Percentiles rank a stretch among this genome's conserved stretches.
Evolutionary conservation across 768 basidiomycete species (phyloP).

Genomic region (Russula sp.): DNA sequence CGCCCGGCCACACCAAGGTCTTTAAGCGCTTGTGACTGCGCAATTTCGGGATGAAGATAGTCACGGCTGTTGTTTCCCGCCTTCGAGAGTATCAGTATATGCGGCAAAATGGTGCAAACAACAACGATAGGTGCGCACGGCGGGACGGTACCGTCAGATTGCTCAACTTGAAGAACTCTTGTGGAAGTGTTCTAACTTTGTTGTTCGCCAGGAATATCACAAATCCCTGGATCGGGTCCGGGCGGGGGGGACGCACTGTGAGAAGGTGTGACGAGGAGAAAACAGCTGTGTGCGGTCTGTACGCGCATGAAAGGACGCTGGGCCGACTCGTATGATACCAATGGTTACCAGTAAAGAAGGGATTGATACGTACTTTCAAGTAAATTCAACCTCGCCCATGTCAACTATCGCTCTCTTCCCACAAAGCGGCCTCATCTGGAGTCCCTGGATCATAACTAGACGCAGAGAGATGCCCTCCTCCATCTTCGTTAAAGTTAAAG

Average conservation of each 20-base stretch:
- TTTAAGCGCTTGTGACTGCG: constrained; percentile 21
- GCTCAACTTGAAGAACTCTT: constrained; percentile 26
- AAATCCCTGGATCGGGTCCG: constrained; percentile 16
- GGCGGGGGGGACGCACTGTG: not conserved
- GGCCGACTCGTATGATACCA: constrained; percentile 6
- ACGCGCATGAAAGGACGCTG: constrained; percentile 23
- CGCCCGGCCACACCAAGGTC: constrained; percentile 20
- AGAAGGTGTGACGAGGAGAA: constrained; percentile 21
- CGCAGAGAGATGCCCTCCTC: constrained; percentile 11
- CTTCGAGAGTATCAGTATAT: not conserved
- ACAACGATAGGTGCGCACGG: constrained; percentile 15
- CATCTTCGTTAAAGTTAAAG: constrained; percentile 22
- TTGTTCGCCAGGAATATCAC: constrained; percentile 28
- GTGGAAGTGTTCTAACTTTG: constrained; percentile 21
- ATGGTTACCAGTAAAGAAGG: not conserved
- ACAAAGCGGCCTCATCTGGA: constrained; percentile 19
- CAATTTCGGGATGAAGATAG: constrained; percentile 26
- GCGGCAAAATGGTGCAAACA: not conserved
- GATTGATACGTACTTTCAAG: constrained; percentile 16
- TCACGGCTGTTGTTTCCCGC: constrained; percentile 27
- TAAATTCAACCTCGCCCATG: constrained; percentile 23
- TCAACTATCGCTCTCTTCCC: constrained; percentile 26
- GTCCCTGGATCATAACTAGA: constrained; percentile 13
- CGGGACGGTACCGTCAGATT: constrained; percentile 28
- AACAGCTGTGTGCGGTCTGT: constrained; percentile 21